phyloP scores from a whole-genome alignment of 371 early-diverging fungal species.

The Agmasoma carcini region DNA sequence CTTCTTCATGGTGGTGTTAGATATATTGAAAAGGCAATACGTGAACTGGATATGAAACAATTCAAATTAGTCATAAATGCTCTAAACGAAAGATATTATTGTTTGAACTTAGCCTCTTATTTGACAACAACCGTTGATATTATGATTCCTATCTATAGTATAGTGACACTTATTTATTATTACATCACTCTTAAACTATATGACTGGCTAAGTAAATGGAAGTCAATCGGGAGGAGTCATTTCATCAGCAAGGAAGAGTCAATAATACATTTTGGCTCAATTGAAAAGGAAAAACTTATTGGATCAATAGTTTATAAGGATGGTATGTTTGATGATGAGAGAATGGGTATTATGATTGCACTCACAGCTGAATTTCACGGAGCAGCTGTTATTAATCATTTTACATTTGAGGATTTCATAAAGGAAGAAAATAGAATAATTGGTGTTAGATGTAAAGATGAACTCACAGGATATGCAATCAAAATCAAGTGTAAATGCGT shows the following conservation, averaged over 20 bases:
- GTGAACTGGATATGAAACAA: conserved; percentile 79
- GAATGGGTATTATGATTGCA: conserved; percentile 85
- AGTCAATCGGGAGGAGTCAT: conserved; percentile 69
- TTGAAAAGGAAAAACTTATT: conserved; percentile 68
- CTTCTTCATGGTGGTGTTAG: conserved; percentile 96
- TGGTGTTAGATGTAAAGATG: conserved; percentile 70
- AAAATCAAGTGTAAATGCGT: conserved; percentile 73
- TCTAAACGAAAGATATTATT: conserved; percentile 75
- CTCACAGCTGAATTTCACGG: conserved; percentile 80
- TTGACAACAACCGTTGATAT: conserved; percentile 77
- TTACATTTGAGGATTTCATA: conserved; percentile 65
- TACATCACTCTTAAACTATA: conserved; percentile 85
- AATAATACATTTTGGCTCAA: conserved; percentile 77
- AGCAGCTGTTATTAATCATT: conserved; percentile 80
- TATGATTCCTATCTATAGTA: conserved; percentile 78
- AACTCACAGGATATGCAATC: conserved; percentile 70
- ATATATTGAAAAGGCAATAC: conserved; percentile 89
- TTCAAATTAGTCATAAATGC: conserved; percentile 87
- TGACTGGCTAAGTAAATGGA: conserved; percentile 74
- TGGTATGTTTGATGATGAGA: conserved; percentile 87
- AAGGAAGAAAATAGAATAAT: conserved; percentile 61
- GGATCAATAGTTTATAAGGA: conserved; percentile 93
- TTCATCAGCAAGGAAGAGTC: conserved; percentile 68
- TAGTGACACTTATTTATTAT: conserved; percentile 86
- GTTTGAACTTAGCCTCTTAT: conserved; percentile 84